A percentile compares a stretch with the other conserved stretches of the same genome.
These are phyloP conservation scores for Pseudocercospora cruenta DNA, from an alignment of 2,329 filamentous ascomycete species.

Conservation along the genomic window DNA sequence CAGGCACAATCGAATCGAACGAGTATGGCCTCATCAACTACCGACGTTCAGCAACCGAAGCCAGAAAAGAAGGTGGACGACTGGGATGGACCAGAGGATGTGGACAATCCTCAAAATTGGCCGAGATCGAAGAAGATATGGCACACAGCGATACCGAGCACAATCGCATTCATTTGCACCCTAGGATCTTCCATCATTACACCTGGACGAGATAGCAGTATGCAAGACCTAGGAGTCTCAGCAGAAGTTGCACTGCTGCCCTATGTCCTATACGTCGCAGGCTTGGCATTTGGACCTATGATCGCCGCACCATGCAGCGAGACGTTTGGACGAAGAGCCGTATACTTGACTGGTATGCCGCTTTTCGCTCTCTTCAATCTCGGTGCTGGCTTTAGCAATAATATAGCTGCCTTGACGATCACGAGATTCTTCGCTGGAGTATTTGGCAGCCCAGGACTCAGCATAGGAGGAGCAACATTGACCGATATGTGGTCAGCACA, in stretches of 20 bases:
- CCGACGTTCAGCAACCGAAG: not conserved
- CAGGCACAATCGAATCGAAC: not conserved
- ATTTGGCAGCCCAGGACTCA: conserved; percentile 64
- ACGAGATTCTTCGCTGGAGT: conserved; percentile 72
- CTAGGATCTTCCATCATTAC: conserved; percentile 27
- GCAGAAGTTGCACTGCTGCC: conserved; percentile 61
- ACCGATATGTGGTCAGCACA: conserved; percentile 26
- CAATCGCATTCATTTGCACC: conserved; percentile 44
- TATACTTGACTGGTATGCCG: conserved; percentile 55
- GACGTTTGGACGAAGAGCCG: conserved; percentile 55
- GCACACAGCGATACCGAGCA: conserved; percentile 43
- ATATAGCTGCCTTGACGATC: conserved; percentile 57
- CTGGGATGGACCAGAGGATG: conserved; percentile 39
- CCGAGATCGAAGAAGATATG: conserved; percentile 46
- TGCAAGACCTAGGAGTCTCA: conserved; percentile 57
- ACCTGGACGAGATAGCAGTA: conserved; percentile 44
- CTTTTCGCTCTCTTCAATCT: conserved; percentile 60
- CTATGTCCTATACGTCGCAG: conserved; percentile 63
- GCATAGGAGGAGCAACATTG: conserved; percentile 27
- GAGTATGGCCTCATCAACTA: not conserved
- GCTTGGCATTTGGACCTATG: conserved; percentile 62
- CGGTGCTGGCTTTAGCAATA: conserved; percentile 57
- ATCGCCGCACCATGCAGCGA: conserved; percentile 16
- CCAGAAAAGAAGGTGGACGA: conserved; percentile 11
- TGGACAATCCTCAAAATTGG: conserved; percentile 59